phyloP scores from a whole-genome alignment of 495 filamentous ascomycete species.

The Cairneyella variabilis region DNA sequence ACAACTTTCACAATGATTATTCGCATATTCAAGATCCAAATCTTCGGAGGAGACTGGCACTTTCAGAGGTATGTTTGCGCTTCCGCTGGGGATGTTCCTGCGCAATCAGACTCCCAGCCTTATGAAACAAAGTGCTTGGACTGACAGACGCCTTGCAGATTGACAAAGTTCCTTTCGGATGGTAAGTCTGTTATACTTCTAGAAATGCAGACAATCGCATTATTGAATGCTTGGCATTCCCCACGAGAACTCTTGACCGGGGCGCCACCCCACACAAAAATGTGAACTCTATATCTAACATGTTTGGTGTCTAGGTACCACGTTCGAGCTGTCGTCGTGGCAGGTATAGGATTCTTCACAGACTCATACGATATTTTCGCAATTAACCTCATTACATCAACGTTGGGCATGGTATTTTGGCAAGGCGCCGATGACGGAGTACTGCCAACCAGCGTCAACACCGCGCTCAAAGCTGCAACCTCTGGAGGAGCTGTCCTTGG shows the following conservation, averaged over 20 bases:
- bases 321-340: conserved; percentile 66
- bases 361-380: conserved; percentile 79
- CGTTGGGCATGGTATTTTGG: conserved; percentile 59
- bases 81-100: neutral
- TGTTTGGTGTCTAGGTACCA: conserved; percentile 49
- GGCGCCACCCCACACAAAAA: no score
- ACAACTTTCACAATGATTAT: conserved; percentile 55
- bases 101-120: neutral
- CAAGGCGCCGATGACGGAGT: conserved; percentile 39
- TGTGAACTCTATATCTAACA: no score
- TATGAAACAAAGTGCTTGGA: neutral
- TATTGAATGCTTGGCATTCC: no score
- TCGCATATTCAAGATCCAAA: conserved; percentile 66
- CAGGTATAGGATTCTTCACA: conserved; percentile 80
- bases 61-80: conserved; percentile 46
- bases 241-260: no score
- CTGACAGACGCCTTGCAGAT: conserved; percentile 34
- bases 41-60: conserved; percentile 64
- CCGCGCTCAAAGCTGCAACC: conserved; percentile 70
- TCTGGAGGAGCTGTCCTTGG: conserved; percentile 71
- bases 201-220: no score
- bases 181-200: no score
- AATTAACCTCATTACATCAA: conserved; percentile 64
- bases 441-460: conserved; percentile 56
- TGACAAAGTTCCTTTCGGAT: conserved; percentile 72